Conservation (phyloP, 2,329 filamentous ascomycete genomes). For the Fusarium poae region DNA sequence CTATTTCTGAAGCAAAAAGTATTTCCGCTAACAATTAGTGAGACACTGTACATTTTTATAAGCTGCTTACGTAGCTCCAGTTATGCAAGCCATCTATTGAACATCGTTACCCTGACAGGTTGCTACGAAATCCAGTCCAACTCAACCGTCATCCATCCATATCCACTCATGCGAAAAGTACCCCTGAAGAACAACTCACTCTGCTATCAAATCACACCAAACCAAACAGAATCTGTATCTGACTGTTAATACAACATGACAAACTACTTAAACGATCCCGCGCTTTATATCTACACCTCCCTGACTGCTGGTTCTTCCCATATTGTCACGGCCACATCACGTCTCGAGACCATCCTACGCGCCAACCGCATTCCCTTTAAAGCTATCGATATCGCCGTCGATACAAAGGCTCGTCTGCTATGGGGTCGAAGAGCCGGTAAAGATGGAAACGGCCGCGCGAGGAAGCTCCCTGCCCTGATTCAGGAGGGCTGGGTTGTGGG, state of each 20-base stretch:
- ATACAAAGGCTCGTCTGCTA: conserved; percentile 87
- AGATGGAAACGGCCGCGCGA: conserved; percentile 68
- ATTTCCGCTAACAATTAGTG: conserved; percentile 5
- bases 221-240: conserved; percentile 7
- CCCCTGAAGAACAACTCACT: conserved; percentile 23
- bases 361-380: conserved; percentile 96
- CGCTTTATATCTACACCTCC: conserved; percentile 95
- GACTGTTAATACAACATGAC: conserved; percentile 50
- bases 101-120: conserved; percentile 20
- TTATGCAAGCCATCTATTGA: conserved; percentile 7
- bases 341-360: conserved; percentile 94
- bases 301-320: conserved; percentile 95
- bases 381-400: conserved; percentile 89
- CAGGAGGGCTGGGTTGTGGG: conserved; percentile 88
- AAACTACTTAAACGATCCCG: conserved; percentile 71
- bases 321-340: conserved; percentile 94
- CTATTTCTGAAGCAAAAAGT: conserved; percentile 31
- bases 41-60: conserved; percentile 6
- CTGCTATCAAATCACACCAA: conserved; percentile 6
- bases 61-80: conserved; percentile 38
- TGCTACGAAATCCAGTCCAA: conserved; percentile 14
- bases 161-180: conserved; percentile 34
- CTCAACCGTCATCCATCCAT: conserved; percentile 5
- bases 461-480: conserved; percentile 89
- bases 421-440: conserved; percentile 89